These are phyloP conservation scores for Fusarium sp. DNA, from an alignment of 2,329 filamentous ascomycete genomes.

Conservation along the genomic window DNA sequence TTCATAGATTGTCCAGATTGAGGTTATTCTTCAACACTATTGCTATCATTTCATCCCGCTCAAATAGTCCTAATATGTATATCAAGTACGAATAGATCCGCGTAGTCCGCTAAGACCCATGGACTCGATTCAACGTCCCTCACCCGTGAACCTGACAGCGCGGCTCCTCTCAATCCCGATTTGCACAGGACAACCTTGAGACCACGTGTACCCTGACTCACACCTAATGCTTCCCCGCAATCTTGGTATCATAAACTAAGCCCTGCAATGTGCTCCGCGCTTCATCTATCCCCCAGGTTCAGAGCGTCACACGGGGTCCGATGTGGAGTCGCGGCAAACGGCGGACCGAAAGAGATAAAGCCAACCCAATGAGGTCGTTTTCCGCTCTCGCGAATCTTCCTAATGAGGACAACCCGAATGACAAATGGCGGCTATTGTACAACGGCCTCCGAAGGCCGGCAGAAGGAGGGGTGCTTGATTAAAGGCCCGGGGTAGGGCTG, in stretches of 20 bases:
- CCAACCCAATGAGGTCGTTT: conserved; percentile 37
- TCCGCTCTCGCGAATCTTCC: conserved; percentile 33
- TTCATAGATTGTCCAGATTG: neutral
- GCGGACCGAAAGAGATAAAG: conserved; percentile 36
- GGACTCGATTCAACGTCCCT: neutral
- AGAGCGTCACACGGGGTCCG: neutral
- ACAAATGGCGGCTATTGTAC: neutral
- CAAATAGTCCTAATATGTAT: too few species aligned
- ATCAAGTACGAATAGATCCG: neutral
- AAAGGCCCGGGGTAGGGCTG: neutral
- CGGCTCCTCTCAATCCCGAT: neutral
- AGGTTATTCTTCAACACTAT: neutral
- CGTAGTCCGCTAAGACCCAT: neutral
- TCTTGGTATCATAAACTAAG: neutral
- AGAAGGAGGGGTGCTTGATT: conserved; percentile 3
- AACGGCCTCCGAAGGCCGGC: neutral
- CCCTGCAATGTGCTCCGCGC: neutral
- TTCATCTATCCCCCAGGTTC: neutral
- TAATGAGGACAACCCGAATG: conserved; percentile 12
- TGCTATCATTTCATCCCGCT: neutral
- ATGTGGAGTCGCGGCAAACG: conserved; percentile 42
- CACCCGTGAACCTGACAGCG: neutral
- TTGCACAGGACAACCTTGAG: neutral
- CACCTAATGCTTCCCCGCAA: neutral
- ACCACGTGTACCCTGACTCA: neutral